Percentiles rank a stretch among this genome's conserved stretches.
phyloP scores from a whole-genome alignment of 2,329 filamentous ascomycete species.

The Monilinia laxa region DNA sequence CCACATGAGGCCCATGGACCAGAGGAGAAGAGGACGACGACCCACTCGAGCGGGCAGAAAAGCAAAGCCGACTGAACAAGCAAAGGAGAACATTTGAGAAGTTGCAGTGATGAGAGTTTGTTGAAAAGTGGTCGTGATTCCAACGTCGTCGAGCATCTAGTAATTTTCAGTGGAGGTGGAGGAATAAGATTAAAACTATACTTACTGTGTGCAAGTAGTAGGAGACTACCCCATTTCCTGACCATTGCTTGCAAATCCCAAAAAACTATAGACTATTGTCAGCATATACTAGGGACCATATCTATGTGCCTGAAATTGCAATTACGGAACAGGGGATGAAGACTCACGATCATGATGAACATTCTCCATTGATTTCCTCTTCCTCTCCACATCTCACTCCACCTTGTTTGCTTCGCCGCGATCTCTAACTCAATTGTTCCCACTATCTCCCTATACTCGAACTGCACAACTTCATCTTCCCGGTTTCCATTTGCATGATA shows the following conservation, averaged over 20 bases:
- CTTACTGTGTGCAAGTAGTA: slow-evolving; percentile 43
- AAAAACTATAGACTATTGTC: slow-evolving; percentile 21
- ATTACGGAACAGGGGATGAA: too few species aligned
- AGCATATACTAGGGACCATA: background rate
- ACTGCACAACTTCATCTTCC: slow-evolving; percentile 47
- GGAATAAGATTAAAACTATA: background rate
- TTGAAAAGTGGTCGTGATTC: slow-evolving; percentile 28
- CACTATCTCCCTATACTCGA: slow-evolving; percentile 41
- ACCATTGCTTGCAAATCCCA: slow-evolving; percentile 32
- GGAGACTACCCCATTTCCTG: slow-evolving; percentile 30
- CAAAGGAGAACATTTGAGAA: slow-evolving; percentile 34
- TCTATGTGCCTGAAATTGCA: background rate
- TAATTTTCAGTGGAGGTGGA: background rate
- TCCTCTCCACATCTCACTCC: slow-evolving; percentile 25
- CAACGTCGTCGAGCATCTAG: slow-evolving; percentile 30
- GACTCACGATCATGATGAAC: slow-evolving; percentile 25
- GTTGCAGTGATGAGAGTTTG: slow-evolving; percentile 36
- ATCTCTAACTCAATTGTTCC: slow-evolving; percentile 26
- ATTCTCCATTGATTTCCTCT: slow-evolving; percentile 27
- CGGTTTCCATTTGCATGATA: slow-evolving; percentile 57
- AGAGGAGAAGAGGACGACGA: slow-evolving; percentile 28
- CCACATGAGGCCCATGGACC: slow-evolving; percentile 32
- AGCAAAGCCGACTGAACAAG: slow-evolving; percentile 50
- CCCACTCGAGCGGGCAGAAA: slow-evolving; percentile 43
- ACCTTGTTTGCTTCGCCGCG: slow-evolving; percentile 43